Conservation (phyloP, 1,284 basidiomycete species). For the Naganishia sp. region DNA sequence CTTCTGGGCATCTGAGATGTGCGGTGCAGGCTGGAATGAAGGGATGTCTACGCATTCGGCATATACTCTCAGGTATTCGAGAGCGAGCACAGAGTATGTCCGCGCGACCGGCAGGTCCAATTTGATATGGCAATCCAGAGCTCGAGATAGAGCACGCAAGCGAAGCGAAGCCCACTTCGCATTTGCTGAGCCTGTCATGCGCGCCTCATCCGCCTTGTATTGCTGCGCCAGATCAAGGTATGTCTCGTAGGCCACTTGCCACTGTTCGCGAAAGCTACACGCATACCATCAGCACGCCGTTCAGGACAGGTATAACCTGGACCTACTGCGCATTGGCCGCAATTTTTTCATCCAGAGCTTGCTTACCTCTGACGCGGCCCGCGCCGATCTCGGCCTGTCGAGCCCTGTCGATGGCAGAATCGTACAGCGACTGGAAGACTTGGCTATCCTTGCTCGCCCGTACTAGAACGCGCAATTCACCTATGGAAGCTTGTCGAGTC, state of each 20-base stretch:
- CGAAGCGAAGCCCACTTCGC: conserved; percentile 25
- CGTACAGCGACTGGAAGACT: conserved; percentile 29
- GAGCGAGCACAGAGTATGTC: conserved; percentile 46
- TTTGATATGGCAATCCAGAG: conserved; percentile 23
- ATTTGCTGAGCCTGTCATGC: conserved; percentile 3
- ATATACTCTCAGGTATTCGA: conserved; percentile 47
- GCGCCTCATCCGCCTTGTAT: conserved; percentile 30
- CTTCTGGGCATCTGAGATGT: too few species aligned
- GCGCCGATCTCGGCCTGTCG: conserved; percentile 31
- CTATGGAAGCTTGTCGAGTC: not conserved
- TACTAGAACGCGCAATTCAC: conserved; percentile 8
- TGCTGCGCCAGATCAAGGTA: conserved; percentile 28
- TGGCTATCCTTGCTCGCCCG: conserved; percentile 15
- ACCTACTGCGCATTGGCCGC: conserved; percentile 31
- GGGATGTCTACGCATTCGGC: conserved; percentile 26
- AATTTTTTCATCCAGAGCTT: conserved; percentile 28
- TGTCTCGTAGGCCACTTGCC: conserved; percentile 16
- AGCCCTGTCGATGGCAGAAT: conserved; percentile 19
- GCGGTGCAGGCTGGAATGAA: conserved; percentile 4
- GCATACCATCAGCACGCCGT: not conserved
- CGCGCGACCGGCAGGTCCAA: conserved; percentile 34
- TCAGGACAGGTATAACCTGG: not conserved
- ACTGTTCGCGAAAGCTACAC: conserved; percentile 23
- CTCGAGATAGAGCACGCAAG: conserved; percentile 25
- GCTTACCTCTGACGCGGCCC: conserved; percentile 30